phyloP scores from a whole-genome alignment of 768 basidiomycete species.

The Mycena amicta region DNA sequence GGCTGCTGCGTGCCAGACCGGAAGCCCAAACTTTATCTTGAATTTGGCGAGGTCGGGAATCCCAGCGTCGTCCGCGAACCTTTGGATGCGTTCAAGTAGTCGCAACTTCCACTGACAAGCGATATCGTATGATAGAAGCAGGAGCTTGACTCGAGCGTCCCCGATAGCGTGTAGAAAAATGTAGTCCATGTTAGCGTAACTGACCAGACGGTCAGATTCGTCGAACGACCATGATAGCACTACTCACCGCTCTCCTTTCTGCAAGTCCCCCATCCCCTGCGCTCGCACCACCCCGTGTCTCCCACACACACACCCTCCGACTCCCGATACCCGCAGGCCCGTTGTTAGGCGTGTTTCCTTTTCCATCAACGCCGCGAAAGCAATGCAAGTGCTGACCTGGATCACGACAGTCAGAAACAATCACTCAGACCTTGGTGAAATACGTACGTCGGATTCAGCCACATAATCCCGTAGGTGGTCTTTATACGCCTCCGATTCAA shows the following conservation, averaged over 20 bases:
- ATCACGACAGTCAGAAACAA: no score
- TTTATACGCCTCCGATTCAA: neutral
- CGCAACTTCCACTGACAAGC: no score
- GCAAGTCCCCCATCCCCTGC: no score
- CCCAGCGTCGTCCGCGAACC: neutral
- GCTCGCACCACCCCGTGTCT: slow-evolving; percentile 19
- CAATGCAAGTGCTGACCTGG: neutral
- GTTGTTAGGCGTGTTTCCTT: no score
- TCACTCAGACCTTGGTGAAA: no score
- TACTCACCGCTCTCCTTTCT: no score
- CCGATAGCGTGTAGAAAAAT: slow-evolving; percentile 16
- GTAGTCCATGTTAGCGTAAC: slow-evolving; percentile 26
- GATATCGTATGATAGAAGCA: slow-evolving; percentile 24
- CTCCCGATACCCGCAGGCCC: no score
- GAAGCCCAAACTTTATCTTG: neutral
- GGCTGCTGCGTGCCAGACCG: no score
- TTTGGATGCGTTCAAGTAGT: slow-evolving; percentile 19
- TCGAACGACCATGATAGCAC: slow-evolving; percentile 22
- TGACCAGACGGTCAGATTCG: slow-evolving; percentile 26
- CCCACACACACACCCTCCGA: slow-evolving; percentile 16
- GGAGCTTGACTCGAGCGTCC: neutral
- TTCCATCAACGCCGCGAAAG: no score
- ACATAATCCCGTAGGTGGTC: neutral
- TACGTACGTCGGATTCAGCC: neutral
- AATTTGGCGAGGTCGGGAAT: neutral